Evolutionary conservation across 495 filamentous ascomycete species (phyloP), one percentile per base, ranked within the genome.

Genomic region (Evansstolkia leycettana): DNA sequence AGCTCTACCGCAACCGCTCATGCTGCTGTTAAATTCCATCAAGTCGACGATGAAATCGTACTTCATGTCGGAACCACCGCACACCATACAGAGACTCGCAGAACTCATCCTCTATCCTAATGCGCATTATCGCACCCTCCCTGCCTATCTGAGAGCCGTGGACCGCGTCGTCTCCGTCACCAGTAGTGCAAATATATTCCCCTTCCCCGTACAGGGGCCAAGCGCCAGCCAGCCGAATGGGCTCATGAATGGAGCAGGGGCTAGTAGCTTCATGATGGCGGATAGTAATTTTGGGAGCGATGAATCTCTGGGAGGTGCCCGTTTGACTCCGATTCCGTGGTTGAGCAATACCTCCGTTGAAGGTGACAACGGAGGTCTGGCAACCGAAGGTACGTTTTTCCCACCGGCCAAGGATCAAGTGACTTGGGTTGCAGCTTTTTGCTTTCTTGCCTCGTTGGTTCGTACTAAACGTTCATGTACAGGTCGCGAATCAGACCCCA

Each of bases 291-390:
- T 85, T 4, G 87, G 84, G 0, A 81, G 79, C 35, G 88, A 94
- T 53, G 90, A 96, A 47, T 82, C 76, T 12, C 64, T 98, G 5
- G 89, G 90, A 26, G 90, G 90, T 7, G 90, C 92, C 0, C 70
- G 94, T 24, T 67, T 98, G 16, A 95, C 90, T 0, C 89, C 89
- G 0, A 98, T 98, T 30, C 83, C 87, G 0, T 96, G 90, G 90
- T 60, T 94, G 6, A 62, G 43, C 12, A 60, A 59, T 47, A 38
- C 54, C 36, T 58, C 60, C 6, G 50, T 49, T 24, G 50, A 51
- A 4, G 51, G 43, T n/a, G 60, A 49, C 6, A 36, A 45, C 13
- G 39, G 33, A 10, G 47, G 35, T 15, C 34, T 34, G 20, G 23
- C 53, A 24, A 43, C 35, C 34, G 42, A 55, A 32, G 48, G 56